Percentiles rank a stretch among this genome's conserved stretches.
Evolutionary conservation across 192 early-diverging fungal species (phyloP).

Genomic region (Geranomyces variabilis): DNA sequence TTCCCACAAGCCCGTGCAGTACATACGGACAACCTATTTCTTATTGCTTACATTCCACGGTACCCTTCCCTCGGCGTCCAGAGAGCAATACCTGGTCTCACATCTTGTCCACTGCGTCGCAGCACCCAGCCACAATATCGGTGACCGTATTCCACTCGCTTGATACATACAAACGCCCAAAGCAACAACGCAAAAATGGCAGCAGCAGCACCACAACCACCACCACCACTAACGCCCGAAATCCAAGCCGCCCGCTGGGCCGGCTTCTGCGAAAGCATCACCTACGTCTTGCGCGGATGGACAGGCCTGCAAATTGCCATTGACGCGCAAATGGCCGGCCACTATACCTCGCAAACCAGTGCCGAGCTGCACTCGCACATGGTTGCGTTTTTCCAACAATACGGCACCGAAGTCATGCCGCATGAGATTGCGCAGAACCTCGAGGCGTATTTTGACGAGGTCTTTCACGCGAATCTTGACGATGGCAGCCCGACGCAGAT

Average conservation of each 20-base stretch:
- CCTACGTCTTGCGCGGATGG: conserved; percentile 47
- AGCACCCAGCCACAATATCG: no score
- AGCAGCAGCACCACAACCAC: neutral
- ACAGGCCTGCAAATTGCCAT: conserved; percentile 57
- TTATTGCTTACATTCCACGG: no score
- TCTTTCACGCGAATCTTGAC: conserved; percentile 67
- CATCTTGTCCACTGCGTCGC: no score
- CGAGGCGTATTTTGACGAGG: conserved; percentile 50
- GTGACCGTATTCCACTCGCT: no score
- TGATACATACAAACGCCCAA: no score
- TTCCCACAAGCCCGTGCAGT: no score
- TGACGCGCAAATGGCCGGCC: conserved; percentile 47
- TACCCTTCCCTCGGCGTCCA: no score
- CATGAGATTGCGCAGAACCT: conserved; percentile 54
- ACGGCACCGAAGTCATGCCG: conserved; percentile 41
- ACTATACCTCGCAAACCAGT: conserved; percentile 20
- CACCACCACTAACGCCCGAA: conserved; percentile 1
- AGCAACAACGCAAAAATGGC: no score
- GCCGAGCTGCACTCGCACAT: conserved; percentile 40
- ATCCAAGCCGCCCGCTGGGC: conserved; percentile 9
- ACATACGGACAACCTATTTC: no score
- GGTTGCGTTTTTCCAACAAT: conserved; percentile 43
- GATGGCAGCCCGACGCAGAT: conserved; percentile 78
- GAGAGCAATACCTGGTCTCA: no score
- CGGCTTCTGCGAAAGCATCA: neutral